phyloP scores from a whole-genome alignment of 805 yeast species.

The Nakazawaea wyomingensis region DNA sequence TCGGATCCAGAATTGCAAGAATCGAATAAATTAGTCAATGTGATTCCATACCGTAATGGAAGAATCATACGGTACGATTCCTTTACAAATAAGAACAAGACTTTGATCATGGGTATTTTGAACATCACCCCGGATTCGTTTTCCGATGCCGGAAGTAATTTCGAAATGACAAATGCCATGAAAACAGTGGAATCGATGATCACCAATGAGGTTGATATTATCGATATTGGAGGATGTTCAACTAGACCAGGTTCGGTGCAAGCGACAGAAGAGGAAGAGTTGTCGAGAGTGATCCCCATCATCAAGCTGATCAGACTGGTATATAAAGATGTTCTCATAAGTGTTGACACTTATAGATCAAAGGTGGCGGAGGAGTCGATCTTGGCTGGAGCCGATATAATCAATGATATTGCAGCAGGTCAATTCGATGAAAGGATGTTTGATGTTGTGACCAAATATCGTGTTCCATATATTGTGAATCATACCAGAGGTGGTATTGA shows the following conservation, averaged over 20 bases:
- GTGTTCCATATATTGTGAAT: constrained; percentile 74
- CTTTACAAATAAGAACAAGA: constrained; percentile 36
- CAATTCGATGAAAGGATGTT: constrained; percentile 62
- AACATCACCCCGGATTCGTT: constrained; percentile 94
- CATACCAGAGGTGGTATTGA: constrained; percentile 82
- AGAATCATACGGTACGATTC: constrained; percentile 39
- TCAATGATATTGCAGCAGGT: constrained; percentile 89
- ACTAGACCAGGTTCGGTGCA: constrained; percentile 81
- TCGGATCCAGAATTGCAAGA: constrained; percentile 36
- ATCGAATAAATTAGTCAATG: constrained; percentile 42
- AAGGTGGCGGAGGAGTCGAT: constrained; percentile 68
- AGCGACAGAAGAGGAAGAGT: constrained; percentile 60
- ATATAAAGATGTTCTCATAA: constrained; percentile 43
- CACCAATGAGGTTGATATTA: constrained; percentile 59
- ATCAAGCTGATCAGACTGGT: constrained; percentile 53
- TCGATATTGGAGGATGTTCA: constrained; percentile 93
- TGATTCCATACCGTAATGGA: constrained; percentile 39
- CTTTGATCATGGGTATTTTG: constrained; percentile 80
- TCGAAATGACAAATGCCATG: constrained; percentile 36
- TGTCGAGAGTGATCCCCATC: constrained; percentile 64
- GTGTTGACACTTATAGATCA: constrained; percentile 86
- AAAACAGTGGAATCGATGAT: constrained; percentile 44
- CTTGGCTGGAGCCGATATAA: constrained; percentile 78
- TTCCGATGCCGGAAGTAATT: constrained; percentile 73
- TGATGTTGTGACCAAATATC: constrained; percentile 57